These are phyloP conservation scores for Eragrostis tef DNA, from an alignment of 202 grass and related monocot species.

Conservation along the genomic window DNA sequence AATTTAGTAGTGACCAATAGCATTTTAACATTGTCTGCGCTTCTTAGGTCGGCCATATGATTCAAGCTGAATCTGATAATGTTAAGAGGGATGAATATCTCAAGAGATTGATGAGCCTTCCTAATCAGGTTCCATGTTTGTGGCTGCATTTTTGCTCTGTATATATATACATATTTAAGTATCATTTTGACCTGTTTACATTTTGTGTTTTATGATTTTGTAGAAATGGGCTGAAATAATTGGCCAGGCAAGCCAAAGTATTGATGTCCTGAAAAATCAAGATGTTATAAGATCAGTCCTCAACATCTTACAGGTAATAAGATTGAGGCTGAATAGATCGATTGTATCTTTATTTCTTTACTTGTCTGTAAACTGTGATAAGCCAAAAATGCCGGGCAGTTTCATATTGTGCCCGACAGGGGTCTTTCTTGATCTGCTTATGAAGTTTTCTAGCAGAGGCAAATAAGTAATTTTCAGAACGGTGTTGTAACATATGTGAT, in stretches of 20 bases:
- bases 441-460: background rate
- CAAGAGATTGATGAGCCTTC: slow-evolving; percentile 98
- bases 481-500: background rate
- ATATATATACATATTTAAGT: background rate
- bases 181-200: slow-evolving; percentile 34
- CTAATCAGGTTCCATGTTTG: slow-evolving; percentile 74
- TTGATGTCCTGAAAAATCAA: slow-evolving; percentile 97
- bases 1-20: slow-evolving; percentile 36
- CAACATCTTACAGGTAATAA: slow-evolving; percentile 93
- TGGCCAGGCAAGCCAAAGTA: slow-evolving; percentile 90
- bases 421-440: background rate
- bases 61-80: slow-evolving; percentile 96
- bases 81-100: slow-evolving; percentile 97
- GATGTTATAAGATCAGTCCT: slow-evolving; percentile 98
- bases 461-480: slow-evolving; percentile 12
- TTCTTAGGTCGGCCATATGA: slow-evolving; percentile 94
- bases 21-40: slow-evolving; percentile 31
- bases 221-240: slow-evolving; percentile 99
- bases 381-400: background rate
- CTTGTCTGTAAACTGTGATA: slow-evolving; percentile 10
- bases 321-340: background rate
- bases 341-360: slow-evolving; percentile 22
- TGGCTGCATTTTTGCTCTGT: slow-evolving; percentile 2
- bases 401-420: slow-evolving; percentile 11
- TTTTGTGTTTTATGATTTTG: slow-evolving; percentile 38